These are phyloP conservation scores for Fusarium concolor DNA, from an alignment of 2,329 filamentous ascomycete species.

Conservation along the genomic window DNA sequence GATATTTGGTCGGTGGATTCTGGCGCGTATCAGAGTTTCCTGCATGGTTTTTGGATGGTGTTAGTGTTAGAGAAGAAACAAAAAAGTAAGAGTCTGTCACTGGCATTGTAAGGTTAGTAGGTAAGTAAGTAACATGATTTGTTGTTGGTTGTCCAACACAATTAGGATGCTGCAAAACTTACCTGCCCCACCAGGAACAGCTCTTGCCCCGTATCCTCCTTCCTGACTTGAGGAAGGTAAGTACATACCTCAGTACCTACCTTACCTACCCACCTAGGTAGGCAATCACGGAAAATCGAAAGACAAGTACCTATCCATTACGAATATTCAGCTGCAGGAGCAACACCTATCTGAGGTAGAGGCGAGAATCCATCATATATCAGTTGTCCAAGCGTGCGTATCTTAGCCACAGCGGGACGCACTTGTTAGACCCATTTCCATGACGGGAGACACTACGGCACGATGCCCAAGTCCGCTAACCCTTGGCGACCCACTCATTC, in stretches of 20 bases:
- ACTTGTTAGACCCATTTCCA: constrained; percentile 19
- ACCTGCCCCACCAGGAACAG: neutral
- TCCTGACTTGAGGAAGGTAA: neutral
- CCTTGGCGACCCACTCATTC: constrained; percentile 33
- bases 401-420: constrained; percentile 13
- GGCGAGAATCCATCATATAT: neutral
- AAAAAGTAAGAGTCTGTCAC: too few species aligned
- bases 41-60: neutral
- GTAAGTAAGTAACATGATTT: neutral
- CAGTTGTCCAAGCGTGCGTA: neutral
- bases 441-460: constrained; percentile 25
- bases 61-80: neutral
- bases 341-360: neutral
- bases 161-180: neutral
- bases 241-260: neutral
- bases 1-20: neutral
- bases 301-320: constrained; percentile 3
- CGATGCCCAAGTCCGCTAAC: constrained; percentile 39
- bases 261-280: neutral
- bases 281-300: neutral
- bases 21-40: too few species aligned
- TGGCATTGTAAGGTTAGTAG: too few species aligned
- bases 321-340: constrained; percentile 6
- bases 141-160: neutral
- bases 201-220: neutral